Conservation (phyloP, 83 land plant species). For the Picea abies region DNA sequence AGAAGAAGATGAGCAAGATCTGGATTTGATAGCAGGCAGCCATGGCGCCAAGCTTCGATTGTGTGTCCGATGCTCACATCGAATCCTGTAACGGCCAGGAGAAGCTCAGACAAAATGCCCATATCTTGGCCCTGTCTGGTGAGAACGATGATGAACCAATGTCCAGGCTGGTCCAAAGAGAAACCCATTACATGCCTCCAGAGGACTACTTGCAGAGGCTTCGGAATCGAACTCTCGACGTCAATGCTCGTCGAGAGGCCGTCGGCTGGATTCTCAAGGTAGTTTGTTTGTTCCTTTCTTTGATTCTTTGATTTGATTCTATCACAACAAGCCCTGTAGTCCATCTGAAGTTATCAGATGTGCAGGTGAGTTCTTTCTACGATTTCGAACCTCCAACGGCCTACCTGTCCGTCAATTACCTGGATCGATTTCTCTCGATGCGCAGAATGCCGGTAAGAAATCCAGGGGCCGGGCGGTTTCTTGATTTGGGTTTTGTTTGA, state of each 20-base stretch:
- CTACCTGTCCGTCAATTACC: slow-evolving; percentile 64
- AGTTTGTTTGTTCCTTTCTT: neutral
- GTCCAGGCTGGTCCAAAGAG: slow-evolving; percentile 40
- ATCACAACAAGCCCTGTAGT: neutral
- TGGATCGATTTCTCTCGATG: slow-evolving; percentile 62
- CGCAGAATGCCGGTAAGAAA: slow-evolving; percentile 47
- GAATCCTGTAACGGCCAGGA: slow-evolving; percentile 5
- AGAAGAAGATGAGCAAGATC: neutral
- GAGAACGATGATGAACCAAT: slow-evolving; percentile 42
- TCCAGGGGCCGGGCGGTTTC: neutral
- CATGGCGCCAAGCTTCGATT: slow-evolving; percentile 13
- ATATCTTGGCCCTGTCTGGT: neutral
- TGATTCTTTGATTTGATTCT: slow-evolving; percentile 2
- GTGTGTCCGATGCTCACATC: neutral
- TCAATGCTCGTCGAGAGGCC: slow-evolving; percentile 41
- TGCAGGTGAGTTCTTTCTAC: slow-evolving; percentile 52
- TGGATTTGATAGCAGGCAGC: neutral
- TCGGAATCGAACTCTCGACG: slow-evolving; percentile 40
- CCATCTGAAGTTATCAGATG: neutral
- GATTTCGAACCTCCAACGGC: slow-evolving; percentile 58
- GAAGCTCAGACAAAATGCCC: neutral
- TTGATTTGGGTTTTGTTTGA: neutral
- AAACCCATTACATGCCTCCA: slow-evolving; percentile 27
- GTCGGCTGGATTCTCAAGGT: slow-evolving; percentile 73
- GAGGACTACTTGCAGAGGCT: slow-evolving; percentile 32